These are phyloP conservation scores for Brasilioporus rufonigricans DNA, from an alignment of 768 basidiomycete species.

Conservation along the genomic window DNA sequence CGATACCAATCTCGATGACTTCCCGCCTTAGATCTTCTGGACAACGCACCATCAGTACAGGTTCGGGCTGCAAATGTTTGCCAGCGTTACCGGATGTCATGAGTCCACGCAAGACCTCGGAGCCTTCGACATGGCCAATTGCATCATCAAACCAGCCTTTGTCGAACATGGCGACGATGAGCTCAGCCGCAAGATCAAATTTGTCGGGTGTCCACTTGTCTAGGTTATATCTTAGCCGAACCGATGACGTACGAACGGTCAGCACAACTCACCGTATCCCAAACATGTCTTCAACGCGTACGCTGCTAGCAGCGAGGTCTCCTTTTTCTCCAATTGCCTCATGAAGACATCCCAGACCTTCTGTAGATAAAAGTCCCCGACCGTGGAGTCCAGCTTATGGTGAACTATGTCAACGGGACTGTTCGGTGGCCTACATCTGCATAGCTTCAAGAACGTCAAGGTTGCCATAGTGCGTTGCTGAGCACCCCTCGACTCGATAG, in stretches of 20 bases:
- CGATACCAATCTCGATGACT: not conserved
- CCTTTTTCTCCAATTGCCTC: not conserved
- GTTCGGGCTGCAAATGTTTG: not conserved
- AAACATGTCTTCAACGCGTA: too few species aligned
- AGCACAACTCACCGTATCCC: not conserved
- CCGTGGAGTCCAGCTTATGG: not conserved
- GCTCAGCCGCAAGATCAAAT: not conserved
- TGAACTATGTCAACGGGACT: not conserved
- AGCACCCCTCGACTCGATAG: not conserved
- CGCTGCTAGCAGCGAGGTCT: too few species aligned
- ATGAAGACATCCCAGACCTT: not conserved
- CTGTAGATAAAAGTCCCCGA: not conserved
- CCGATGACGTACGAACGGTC: not conserved
- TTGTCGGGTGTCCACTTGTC: not conserved
- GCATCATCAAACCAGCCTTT: not conserved
- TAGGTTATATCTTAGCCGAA: not conserved
- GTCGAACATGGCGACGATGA: slow-evolving; percentile 1
- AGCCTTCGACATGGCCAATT: not conserved
- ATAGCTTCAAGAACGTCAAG: too few species aligned
- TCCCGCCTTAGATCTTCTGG: not conserved
- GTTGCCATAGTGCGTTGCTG: too few species aligned
- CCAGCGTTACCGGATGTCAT: not conserved
- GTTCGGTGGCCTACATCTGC: not conserved
- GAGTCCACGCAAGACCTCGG: not conserved
- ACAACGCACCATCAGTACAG: not conserved